These are phyloP conservation scores for Cercospora sesami DNA, from an alignment of 2,329 filamentous ascomycete species.

Conservation along the genomic window DNA sequence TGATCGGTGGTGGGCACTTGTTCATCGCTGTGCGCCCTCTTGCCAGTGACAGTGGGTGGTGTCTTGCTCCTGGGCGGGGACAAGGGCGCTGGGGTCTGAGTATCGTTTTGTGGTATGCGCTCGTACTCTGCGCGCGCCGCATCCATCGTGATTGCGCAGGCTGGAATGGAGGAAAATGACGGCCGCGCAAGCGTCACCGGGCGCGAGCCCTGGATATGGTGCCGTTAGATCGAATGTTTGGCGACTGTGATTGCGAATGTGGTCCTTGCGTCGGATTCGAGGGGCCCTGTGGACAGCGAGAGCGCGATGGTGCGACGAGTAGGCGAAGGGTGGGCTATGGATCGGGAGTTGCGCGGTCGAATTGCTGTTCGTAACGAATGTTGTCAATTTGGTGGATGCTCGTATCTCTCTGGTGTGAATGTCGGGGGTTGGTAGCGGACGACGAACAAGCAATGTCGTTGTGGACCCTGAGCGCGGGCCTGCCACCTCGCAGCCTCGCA, in stretches of 20 bases:
- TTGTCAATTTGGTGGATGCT: neutral
- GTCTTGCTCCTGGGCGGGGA: conserved; percentile 62
- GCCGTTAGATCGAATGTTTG: neutral
- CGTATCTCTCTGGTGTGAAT: neutral
- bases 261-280: conserved; percentile 10
- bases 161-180: neutral
- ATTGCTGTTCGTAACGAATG: neutral
- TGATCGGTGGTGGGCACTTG: conserved; percentile 24
- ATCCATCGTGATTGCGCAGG: conserved; percentile 20
- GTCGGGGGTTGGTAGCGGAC: neutral
- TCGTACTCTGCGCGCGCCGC: conserved; percentile 12
- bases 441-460: neutral
- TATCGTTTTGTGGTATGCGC: conserved; percentile 23
- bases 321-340: neutral
- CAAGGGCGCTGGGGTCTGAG: conserved; percentile 49
- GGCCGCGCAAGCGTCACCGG: neutral
- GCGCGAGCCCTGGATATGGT: conserved; percentile 11
- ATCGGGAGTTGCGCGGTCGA: neutral
- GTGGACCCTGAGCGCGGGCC: neutral
- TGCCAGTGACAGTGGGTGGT: conserved; percentile 57
- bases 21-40: conserved; percentile 40
- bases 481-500: neutral
- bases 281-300: neutral
- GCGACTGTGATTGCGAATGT: conserved; percentile 6
- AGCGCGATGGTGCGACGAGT: neutral